phyloP scores from a whole-genome alignment of 2,329 filamentous ascomycete species.

The Colletotrichum eremochloae region DNA sequence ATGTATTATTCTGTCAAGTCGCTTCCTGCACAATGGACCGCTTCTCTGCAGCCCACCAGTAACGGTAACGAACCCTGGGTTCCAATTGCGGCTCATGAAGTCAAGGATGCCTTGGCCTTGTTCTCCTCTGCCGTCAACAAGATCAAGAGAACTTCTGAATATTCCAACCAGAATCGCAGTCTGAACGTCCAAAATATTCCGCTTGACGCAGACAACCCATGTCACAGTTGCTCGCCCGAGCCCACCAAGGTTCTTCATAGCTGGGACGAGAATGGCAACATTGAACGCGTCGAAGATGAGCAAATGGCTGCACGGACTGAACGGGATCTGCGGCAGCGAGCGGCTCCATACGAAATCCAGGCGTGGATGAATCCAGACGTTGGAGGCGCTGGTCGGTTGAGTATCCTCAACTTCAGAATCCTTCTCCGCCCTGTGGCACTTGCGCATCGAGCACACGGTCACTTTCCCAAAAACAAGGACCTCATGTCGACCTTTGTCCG shows the following conservation, averaged over 20 bases:
- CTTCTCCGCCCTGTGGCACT: slow-evolving; percentile 40
- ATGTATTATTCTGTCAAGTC: slow-evolving; percentile 21
- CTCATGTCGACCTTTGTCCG: slow-evolving; percentile 23
- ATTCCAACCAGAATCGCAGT: not conserved
- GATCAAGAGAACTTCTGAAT: not conserved
- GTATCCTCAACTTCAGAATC: slow-evolving; percentile 31
- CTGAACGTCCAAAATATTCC: not conserved
- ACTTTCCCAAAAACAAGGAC: slow-evolving; percentile 33
- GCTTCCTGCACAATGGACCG: slow-evolving; percentile 22
- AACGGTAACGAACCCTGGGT: slow-evolving; percentile 11
- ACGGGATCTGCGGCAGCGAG: not conserved
- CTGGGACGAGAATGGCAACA: slow-evolving; percentile 26
- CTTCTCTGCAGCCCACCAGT: not conserved
- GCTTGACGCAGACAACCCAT: not conserved
- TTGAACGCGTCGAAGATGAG: slow-evolving; percentile 22
- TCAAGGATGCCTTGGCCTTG: slow-evolving; percentile 29
- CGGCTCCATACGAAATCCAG: slow-evolving; percentile 3
- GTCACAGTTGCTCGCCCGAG: slow-evolving; percentile 7
- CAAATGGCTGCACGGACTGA: not conserved
- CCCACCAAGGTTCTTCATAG: slow-evolving; percentile 1
- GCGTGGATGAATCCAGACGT: slow-evolving; percentile 1
- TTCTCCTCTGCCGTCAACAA: slow-evolving; percentile 35
- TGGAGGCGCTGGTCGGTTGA: no score
- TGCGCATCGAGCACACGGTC: slow-evolving; percentile 39
- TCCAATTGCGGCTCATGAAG: slow-evolving; percentile 9